These are phyloP conservation scores for Gaertneriomyces sp. DNA, from an alignment of 192 early-diverging fungal genomes.

Conservation along the genomic window DNA sequence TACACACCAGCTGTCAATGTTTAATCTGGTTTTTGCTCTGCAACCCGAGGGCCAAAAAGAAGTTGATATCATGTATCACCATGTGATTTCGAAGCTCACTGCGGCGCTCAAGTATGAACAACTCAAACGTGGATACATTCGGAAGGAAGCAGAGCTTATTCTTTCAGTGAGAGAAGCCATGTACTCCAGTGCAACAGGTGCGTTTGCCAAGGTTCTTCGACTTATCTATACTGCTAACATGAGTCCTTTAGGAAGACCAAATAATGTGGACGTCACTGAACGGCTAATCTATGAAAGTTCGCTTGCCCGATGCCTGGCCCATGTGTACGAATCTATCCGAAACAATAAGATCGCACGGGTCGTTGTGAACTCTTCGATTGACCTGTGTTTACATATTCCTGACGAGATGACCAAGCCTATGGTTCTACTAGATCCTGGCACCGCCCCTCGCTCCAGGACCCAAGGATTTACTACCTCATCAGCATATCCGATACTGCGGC, in stretches of 20 bases:
- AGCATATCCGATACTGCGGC: constrained; percentile 66
- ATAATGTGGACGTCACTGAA: constrained; percentile 35
- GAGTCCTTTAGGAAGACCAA: neutral
- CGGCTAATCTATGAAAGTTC: constrained; percentile 54
- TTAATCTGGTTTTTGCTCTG: constrained; percentile 77
- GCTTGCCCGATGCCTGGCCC: constrained; percentile 58
- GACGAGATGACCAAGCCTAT: constrained; percentile 16
- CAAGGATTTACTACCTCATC: constrained; percentile 34
- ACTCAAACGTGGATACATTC: constrained; percentile 68
- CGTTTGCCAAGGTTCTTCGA: constrained; percentile 15
- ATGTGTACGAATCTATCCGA: constrained; percentile 57
- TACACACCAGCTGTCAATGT: constrained; percentile 60
- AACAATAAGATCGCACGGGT: constrained; percentile 53
- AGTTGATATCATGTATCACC: constrained; percentile 65
- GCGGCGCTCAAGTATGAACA: constrained; percentile 78
- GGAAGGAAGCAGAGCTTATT: constrained; percentile 70
- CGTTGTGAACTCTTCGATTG: constrained; percentile 73
- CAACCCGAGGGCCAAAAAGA: constrained; percentile 37
- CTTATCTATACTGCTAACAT: constrained; percentile 3
- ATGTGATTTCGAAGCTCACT: constrained; percentile 66
- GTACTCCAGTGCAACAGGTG: too few species aligned
- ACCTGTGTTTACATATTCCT: constrained; percentile 65
- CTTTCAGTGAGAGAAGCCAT: constrained; percentile 61
- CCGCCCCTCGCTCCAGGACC: constrained; percentile 27
- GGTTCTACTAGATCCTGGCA: constrained; percentile 10